Evolutionary conservation across 208 protist genomes (phyloP).

Genomic region (Angomonas ambiguus): DNA sequence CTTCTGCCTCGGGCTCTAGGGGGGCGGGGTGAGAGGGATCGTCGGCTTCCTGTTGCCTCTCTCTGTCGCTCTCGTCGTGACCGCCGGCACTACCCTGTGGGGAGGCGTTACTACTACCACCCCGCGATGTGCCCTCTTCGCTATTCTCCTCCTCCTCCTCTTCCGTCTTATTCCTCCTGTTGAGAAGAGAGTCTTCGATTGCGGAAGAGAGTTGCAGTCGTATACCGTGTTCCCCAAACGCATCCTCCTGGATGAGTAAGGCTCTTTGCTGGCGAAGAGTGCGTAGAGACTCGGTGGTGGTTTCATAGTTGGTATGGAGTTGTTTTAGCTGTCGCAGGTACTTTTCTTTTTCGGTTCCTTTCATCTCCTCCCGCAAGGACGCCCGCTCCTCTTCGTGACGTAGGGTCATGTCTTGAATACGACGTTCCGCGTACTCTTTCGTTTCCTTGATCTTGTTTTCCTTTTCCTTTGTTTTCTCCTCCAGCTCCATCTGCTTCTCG

Average conservation of each 20-base stretch:
- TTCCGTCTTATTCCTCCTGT: not conserved
- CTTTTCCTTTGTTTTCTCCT: conserved; percentile 23
- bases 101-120: not conserved
- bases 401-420: conserved; percentile 20
- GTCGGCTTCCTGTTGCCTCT: conserved; percentile 1
- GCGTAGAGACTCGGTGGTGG: conserved; percentile 12
- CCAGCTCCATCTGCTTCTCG: conserved; percentile 44
- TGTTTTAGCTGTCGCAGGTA: conserved; percentile 35
- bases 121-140: not conserved
- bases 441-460: conserved; percentile 18
- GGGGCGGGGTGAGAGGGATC: not conserved
- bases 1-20: conserved; percentile 2
- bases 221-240: conserved; percentile 25
- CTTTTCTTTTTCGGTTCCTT: conserved; percentile 21
- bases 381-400: conserved; percentile 24
- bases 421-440: conserved; percentile 23
- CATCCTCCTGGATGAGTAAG: conserved; percentile 21
- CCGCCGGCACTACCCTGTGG: not conserved
- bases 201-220: conserved; percentile 2
- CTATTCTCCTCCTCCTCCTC: not conserved
- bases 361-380: conserved; percentile 29
- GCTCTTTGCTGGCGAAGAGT: conserved; percentile 24
- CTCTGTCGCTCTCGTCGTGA: not conserved
- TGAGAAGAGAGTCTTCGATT: not conserved
- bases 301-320: conserved; percentile 8